phyloP scores from a whole-genome alignment of 31 red algal genomes.

The Porphyra umbilicalis region DNA sequence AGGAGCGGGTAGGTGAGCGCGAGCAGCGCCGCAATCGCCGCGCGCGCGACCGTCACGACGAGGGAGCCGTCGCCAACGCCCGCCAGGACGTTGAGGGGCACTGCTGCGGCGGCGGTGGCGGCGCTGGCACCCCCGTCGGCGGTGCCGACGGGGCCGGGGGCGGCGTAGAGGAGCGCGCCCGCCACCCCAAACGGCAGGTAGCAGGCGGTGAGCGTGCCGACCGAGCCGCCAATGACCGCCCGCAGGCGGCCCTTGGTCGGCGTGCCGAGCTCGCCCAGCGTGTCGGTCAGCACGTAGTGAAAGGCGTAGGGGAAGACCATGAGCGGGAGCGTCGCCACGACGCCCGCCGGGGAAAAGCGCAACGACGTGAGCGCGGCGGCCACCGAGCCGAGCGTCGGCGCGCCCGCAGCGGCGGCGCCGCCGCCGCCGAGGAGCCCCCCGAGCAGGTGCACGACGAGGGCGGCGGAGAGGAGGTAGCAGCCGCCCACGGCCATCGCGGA shows the following conservation, averaged over 20 bases:
- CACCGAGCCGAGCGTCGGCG: conserved; percentile 6
- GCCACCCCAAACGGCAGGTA: conserved; percentile 50
- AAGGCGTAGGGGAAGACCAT: conserved; percentile 62
- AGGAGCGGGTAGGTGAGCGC: conserved; percentile 65
- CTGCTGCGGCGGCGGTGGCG: conserved; percentile 1
- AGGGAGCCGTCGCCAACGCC: conserved; percentile 19
- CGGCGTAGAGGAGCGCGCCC: conserved; percentile 36
- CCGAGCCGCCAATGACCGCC: conserved; percentile 19
- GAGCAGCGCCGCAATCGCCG: conserved; percentile 44
- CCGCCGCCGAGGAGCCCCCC: neutral
- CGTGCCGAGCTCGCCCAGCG: conserved; percentile 34
- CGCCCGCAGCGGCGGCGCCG: neutral
- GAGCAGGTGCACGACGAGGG: conserved; percentile 32
- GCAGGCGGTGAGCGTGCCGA: conserved; percentile 30
- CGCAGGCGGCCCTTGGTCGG: conserved; percentile 36
- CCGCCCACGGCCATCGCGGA: conserved; percentile 42
- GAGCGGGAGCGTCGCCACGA: conserved; percentile 39
- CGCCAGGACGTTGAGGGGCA: conserved; percentile 36
- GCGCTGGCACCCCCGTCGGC: no score
- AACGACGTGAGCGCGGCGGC: neutral
- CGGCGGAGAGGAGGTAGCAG: conserved; percentile 47
- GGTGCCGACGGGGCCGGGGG: neutral
- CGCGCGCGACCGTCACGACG: conserved; percentile 34
- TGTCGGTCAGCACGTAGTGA: conserved; percentile 68
- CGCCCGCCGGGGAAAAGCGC: neutral